These are phyloP conservation scores for Fusarium temperatum DNA, from an alignment of 2,329 filamentous ascomycete species.

Conservation along the genomic window DNA sequence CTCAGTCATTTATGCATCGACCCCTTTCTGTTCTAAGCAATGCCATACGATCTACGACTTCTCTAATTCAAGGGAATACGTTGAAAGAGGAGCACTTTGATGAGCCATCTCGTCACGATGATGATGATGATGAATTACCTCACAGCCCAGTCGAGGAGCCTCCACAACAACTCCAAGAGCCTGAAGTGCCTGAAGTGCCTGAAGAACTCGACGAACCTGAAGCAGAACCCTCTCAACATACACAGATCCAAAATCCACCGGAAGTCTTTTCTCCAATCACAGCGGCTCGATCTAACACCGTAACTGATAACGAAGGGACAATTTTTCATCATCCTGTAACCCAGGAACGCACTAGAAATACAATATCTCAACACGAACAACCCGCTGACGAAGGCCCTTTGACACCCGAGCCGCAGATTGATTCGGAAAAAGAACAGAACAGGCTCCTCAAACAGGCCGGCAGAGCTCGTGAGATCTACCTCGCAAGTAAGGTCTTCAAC, in stretches of 20 bases:
- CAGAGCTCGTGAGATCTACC: slow-evolving; percentile 71
- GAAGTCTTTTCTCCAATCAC: background rate
- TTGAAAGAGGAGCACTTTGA: background rate
- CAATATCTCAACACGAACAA: background rate
- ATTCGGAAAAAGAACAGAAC: slow-evolving; percentile 29
- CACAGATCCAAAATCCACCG: background rate
- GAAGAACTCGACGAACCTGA: slow-evolving; percentile 6
- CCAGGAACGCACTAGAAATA: background rate
- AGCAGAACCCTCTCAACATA: background rate
- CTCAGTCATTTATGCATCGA: slow-evolving; percentile 19
- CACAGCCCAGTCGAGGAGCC: background rate
- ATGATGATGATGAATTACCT: background rate
- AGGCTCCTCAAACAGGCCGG: slow-evolving; percentile 60
- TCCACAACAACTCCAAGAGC: background rate
- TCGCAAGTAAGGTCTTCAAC: slow-evolving; percentile 54
- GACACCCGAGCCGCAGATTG: slow-evolving; percentile 6
- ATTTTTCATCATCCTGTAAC: background rate
- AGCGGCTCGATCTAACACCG: background rate
- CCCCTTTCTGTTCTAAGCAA: slow-evolving; percentile 11
- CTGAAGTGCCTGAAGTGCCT: background rate
- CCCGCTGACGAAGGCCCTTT: slow-evolving; percentile 4
- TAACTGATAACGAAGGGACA: slow-evolving; percentile 9
- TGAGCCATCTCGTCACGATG: background rate
- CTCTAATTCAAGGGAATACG: slow-evolving; percentile 2
- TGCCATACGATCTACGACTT: slow-evolving; percentile 13